These are phyloP conservation scores for Candida montana DNA, from an alignment of 805 yeast genomes.

Conservation along the genomic window DNA sequence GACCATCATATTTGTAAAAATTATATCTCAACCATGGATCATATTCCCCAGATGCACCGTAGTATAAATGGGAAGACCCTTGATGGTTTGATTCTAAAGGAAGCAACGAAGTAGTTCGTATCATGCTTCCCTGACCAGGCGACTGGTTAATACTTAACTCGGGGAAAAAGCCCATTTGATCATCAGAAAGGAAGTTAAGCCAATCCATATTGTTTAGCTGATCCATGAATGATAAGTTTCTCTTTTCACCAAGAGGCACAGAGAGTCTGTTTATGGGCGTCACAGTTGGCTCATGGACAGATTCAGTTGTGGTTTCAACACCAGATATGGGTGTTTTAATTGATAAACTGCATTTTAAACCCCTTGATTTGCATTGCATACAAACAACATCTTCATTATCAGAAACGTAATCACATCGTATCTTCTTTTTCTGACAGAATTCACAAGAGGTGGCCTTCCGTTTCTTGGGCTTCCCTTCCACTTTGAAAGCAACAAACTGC, in stretches of 20 bases:
- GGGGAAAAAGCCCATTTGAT: constrained; percentile 4
- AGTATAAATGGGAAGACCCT: constrained; percentile 3
- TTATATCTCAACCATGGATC: constrained; percentile 13
- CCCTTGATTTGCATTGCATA: constrained; percentile 3
- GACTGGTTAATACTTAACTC: constrained; percentile 7
- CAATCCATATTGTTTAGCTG: constrained; percentile 10
- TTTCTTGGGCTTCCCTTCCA: background rate
- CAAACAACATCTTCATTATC: background rate
- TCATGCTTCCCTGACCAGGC: constrained; percentile 3
- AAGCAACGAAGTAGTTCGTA: background rate
- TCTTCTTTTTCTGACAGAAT: constrained; percentile 8
- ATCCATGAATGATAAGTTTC: background rate
- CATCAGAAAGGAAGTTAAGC: constrained; percentile 9
- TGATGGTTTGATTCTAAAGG: constrained; percentile 4
- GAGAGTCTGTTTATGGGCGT: too few relatives aligned
- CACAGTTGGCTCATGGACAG: too few relatives aligned
- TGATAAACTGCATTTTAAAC: constrained; percentile 5
- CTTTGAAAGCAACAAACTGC: too few relatives aligned
- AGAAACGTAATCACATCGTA: constrained; percentile 2
- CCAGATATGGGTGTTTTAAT: background rate
- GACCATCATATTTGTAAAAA: constrained; percentile 10
- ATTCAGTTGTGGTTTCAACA: background rate
- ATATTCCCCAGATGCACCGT: constrained; percentile 10
- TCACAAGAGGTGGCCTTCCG: constrained; percentile 6
- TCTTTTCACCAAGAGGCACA: too few relatives aligned